Conservation (phyloP, 192 early-diverging fungal genomes). For the Rhizoclosmatium globosum region DNA sequence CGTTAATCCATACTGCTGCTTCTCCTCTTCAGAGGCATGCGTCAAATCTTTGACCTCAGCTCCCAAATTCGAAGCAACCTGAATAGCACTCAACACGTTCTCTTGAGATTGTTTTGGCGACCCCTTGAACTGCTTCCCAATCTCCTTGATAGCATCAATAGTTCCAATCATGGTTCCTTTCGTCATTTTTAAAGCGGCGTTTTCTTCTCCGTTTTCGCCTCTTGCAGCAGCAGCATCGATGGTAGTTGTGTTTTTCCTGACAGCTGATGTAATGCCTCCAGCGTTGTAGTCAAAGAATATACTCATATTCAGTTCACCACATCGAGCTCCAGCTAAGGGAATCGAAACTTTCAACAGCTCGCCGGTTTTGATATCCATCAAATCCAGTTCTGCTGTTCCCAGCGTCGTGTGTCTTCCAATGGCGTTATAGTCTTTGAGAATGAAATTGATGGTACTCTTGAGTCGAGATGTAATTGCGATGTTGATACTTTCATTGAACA, state of each 20-base stretch:
- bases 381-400: conserved; percentile 50
- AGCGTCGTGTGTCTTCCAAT: conserved; percentile 77
- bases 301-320: conserved; percentile 34
- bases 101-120: conserved; percentile 18
- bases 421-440: conserved; percentile 88
- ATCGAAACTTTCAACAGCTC: conserved; percentile 25
- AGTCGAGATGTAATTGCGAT: conserved; percentile 45
- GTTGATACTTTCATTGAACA: conserved; percentile 65
- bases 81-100: conserved; percentile 49
- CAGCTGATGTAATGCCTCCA: not conserved
- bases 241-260: not conserved
- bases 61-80: conserved; percentile 34
- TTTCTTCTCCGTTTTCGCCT: conserved; percentile 31
- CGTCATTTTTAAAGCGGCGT: conserved; percentile 41
- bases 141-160: conserved; percentile 25
- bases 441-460: conserved; percentile 51
- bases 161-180: conserved; percentile 33
- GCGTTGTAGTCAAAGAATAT: conserved; percentile 52
- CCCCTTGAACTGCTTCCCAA: conserved; percentile 34
- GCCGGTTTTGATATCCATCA: conserved; percentile 41
- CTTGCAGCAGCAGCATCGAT: conserved; percentile 23
- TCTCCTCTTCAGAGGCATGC: no score
- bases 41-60: not conserved
- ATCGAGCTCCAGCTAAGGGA: conserved; percentile 35
- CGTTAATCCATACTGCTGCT: no score